Evolutionary conservation across 495 filamentous ascomycete genomes (phyloP).

Genomic region (Xylaria telfairii): DNA sequence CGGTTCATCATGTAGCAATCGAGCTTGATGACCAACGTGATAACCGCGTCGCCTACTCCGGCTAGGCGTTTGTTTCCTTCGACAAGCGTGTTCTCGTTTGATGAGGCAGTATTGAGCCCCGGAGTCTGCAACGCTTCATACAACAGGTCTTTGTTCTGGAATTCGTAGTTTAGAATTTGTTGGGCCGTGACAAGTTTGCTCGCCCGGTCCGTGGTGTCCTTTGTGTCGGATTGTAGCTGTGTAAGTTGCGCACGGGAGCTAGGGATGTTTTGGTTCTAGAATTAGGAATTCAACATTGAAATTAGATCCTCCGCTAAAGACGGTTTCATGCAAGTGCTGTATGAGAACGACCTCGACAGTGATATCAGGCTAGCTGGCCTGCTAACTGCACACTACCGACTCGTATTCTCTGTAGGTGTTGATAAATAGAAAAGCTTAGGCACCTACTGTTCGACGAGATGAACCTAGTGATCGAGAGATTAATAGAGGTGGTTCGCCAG

Average conservation of each 20-base stretch:
- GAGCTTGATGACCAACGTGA: not conserved
- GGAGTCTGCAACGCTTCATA: slow-evolving; percentile 20
- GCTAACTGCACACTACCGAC: not conserved
- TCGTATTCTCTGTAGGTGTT: not conserved
- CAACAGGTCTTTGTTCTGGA: not conserved
- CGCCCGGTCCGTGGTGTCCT: not conserved
- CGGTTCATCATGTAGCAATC: not conserved
- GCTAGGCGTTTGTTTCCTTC: slow-evolving; percentile 5
- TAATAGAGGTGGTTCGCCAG: not conserved
- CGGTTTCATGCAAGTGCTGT: not conserved
- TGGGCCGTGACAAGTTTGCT: not conserved
- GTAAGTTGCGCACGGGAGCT: not conserved
- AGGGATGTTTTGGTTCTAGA: not conserved
- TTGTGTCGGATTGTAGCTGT: not conserved
- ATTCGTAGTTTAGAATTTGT: slow-evolving; percentile 3
- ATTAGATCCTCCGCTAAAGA: too few relatives aligned
- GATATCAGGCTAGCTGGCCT: not conserved
- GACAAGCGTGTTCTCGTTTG: not conserved
- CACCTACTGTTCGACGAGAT: not conserved
- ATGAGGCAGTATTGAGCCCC: not conserved
- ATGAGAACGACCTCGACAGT: not conserved
- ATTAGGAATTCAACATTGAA: not conserved
- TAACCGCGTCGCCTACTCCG: not conserved
- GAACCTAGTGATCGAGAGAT: not conserved
- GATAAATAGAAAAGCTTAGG: not conserved